These are phyloP conservation scores for Verticillium tricorpus DNA, from an alignment of 2,329 filamentous ascomycete genomes.

Conservation along the genomic window DNA sequence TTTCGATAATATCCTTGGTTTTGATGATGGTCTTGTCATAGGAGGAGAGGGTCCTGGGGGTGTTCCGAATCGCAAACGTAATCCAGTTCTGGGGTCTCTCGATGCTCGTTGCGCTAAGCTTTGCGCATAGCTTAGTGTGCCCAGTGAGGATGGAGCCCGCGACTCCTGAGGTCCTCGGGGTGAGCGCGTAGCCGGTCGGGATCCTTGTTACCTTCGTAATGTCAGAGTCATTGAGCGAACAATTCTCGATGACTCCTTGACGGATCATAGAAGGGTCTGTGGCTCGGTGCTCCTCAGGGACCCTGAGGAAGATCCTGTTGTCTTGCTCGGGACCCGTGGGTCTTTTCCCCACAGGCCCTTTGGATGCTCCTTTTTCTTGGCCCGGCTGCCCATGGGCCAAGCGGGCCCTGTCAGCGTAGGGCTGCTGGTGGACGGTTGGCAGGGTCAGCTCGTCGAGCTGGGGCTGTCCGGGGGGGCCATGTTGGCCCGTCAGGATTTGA, in stretches of 20 bases:
- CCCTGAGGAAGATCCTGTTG: neutral
- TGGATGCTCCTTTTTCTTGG: too few relatives aligned
- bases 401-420: too few relatives aligned
- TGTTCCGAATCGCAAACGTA: neutral
- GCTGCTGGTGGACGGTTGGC: too few relatives aligned
- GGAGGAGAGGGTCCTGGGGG: neutral
- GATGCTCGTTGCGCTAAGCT: neutral
- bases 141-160: neutral
- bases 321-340: too few relatives aligned
- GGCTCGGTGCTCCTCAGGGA: neutral
- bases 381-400: too few relatives aligned
- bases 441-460: too few relatives aligned
- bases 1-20: neutral
- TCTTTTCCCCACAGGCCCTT: neutral
- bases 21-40: neutral
- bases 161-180: neutral
- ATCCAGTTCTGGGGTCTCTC: neutral
- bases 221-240: neutral
- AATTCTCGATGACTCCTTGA: neutral
- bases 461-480: neutral
- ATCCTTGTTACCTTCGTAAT: neutral
- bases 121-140: neutral
- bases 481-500: neutral
- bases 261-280: neutral
- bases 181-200: neutral